Evolutionary conservation across 1,284 basidiomycete species (phyloP).

Genomic region (Ustilago esculenta): DNA sequence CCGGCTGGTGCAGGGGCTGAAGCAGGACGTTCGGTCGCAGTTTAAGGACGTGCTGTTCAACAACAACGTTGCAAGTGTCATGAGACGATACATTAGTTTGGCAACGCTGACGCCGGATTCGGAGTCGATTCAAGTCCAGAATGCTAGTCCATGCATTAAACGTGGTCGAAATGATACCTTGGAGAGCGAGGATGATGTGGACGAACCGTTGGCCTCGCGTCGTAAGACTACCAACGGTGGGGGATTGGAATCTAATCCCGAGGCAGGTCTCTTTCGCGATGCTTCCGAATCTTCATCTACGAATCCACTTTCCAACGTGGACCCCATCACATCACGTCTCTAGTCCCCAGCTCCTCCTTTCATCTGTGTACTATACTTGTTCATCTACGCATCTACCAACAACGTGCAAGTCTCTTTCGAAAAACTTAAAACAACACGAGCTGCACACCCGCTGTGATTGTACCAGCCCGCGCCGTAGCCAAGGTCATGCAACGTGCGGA

Average conservation of each 20-base stretch:
- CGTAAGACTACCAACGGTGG: conserved; percentile 7
- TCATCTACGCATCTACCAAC: no score
- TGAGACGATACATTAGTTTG: conserved; percentile 33
- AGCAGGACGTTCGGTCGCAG: conserved; percentile 38
- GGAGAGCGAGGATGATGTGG: conserved; percentile 20
- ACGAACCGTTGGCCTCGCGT: conserved; percentile 11
- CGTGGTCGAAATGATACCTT: conserved; percentile 1
- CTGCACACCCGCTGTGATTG: no score
- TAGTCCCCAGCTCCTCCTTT: no score
- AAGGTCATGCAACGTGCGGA: no score
- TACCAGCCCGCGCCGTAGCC: no score
- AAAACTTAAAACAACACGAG: no score
- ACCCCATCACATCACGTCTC: conserved; percentile 7
- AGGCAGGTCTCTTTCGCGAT: conserved; percentile 24
- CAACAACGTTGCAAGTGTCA: conserved; percentile 12
- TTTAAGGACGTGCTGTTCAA: conserved; percentile 50
- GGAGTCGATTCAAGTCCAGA: not conserved
- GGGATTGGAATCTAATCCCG: conserved; percentile 21
- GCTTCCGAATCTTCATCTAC: conserved; percentile 1
- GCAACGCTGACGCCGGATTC: conserved; percentile 7
- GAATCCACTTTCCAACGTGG: conserved; percentile 27
- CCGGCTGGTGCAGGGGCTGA: conserved; percentile 34
- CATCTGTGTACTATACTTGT: no score
- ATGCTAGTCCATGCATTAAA: conserved; percentile 9
- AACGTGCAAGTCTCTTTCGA: no score